phyloP scores from a whole-genome alignment of 257 asterid genomes.

The Euphrasia confusa region DNA sequence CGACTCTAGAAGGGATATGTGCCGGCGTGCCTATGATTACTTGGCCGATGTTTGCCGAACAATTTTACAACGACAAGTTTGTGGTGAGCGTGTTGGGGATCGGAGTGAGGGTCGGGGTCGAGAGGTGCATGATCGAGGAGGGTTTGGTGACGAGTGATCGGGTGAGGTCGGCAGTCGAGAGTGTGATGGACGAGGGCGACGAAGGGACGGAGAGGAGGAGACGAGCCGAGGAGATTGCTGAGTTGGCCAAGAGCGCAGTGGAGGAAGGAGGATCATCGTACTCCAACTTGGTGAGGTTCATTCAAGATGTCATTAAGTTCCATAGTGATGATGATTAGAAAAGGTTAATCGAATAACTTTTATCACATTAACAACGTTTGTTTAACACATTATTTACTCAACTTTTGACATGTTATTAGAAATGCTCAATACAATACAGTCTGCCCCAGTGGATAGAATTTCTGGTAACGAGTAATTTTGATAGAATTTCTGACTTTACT shows the following conservation, averaged over 20 bases:
- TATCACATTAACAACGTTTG: no score
- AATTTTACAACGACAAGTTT: slow-evolving; percentile 30
- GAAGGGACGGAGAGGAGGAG: slow-evolving; percentile 23
- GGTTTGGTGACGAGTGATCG: slow-evolving; percentile 18
- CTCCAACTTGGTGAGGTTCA: slow-evolving; percentile 20
- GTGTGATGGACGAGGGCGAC: slow-evolving; percentile 25
- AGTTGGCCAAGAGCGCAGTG: slow-evolving; percentile 22
- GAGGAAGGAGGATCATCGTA: slow-evolving; percentile 33
- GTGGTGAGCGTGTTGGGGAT: slow-evolving; percentile 26
- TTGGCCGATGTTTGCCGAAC: background rate
- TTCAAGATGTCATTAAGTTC: slow-evolving; percentile 27
- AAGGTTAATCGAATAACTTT: no score
- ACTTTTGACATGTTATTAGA: no score
- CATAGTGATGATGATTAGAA: background rate
- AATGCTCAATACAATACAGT: no score
- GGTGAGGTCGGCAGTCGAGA: background rate
- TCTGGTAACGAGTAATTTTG: no score
- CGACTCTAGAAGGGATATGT: background rate
- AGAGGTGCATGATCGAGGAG: slow-evolving; percentile 2
- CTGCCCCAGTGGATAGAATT: no score
- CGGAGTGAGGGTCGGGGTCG: slow-evolving; percentile 30
- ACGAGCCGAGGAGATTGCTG: slow-evolving; percentile 18
- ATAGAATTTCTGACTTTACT: no score
- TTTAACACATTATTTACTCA: no score
- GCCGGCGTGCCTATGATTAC: background rate